Percentiles rank a stretch among this genome's conserved stretches.
Evolutionary conservation across 495 filamentous ascomycete species (phyloP).

Genomic region (Talaromyces adpressus): DNA sequence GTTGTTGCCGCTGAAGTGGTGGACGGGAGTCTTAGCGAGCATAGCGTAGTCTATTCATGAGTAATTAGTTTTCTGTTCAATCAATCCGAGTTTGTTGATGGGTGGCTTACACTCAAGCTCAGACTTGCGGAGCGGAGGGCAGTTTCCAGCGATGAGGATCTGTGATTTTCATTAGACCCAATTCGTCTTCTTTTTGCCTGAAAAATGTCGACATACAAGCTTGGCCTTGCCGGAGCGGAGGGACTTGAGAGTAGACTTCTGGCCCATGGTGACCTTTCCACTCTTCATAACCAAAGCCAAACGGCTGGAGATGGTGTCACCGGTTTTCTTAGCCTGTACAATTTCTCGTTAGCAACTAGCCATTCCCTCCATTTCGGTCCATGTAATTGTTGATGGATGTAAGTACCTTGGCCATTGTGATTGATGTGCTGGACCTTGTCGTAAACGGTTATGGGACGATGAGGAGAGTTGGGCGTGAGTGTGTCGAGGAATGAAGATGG

Average conservation of each 20-base stretch:
- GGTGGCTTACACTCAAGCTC: conserved; percentile 68
- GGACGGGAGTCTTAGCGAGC: conserved; percentile 86
- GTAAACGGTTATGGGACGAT: background rate
- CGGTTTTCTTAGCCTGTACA: conserved; percentile 11
- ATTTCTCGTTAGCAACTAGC: background rate
- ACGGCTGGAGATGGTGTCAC: conserved; percentile 43
- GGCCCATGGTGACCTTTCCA: conserved; percentile 87
- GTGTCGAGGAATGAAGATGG: background rate
- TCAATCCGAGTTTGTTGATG: conserved; percentile 2
- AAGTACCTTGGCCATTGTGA: conserved; percentile 9
- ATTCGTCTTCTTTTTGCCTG: background rate
- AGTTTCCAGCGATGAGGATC: conserved; percentile 82
- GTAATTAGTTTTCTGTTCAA: background rate
- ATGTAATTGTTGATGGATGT: background rate
- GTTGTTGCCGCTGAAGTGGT: conserved; percentile 97
- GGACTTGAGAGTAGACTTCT: conserved; percentile 94
- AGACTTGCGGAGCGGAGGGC: conserved; percentile 88
- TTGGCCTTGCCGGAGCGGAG: conserved; percentile 81
- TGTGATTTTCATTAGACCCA: conserved; percentile 21
- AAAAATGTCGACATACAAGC: conserved; percentile 39
- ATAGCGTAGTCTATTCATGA: conserved; percentile 60
- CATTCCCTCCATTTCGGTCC: background rate
- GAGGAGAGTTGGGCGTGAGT: background rate
- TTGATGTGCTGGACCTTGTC: conserved; percentile 6
- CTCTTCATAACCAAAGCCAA: conserved; percentile 94